Percentiles rank a stretch among this genome's conserved stretches.
phyloP scores from a whole-genome alignment of 2,329 filamentous ascomycete genomes.

The Hortaea sp. region DNA sequence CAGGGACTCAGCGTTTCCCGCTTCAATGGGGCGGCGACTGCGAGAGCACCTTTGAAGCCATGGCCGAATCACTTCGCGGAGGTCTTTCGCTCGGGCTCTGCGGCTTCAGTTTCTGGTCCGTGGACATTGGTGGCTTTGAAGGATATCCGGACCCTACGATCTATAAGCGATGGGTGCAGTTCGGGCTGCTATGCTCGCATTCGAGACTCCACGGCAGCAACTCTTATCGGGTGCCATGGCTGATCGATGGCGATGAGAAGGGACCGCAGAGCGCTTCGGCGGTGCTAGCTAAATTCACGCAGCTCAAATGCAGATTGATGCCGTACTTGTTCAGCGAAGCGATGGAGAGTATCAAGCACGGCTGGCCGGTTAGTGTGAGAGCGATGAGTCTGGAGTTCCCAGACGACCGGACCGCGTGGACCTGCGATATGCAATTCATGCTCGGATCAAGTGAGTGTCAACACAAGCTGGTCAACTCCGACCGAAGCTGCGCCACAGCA shows the following conservation, averaged over 20 bases:
- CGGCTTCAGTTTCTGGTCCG: slow-evolving; percentile 59
- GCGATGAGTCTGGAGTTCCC: slow-evolving; percentile 63
- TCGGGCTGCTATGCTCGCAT: slow-evolving; percentile 60
- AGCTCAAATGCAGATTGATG: slow-evolving; percentile 47
- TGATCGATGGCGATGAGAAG: slow-evolving; percentile 52
- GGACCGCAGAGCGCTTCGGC: slow-evolving; percentile 39
- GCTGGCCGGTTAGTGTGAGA: slow-evolving; percentile 51
- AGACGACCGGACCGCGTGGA: slow-evolving; percentile 57
- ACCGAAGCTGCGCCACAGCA: too few species aligned
- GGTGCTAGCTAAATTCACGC: slow-evolving; percentile 45
- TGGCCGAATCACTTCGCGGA: slow-evolving; percentile 60
- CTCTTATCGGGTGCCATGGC: slow-evolving; percentile 67
- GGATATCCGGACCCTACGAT: slow-evolving; percentile 52
- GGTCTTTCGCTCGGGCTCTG: slow-evolving; percentile 54
- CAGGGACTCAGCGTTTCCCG: slow-evolving; percentile 60
- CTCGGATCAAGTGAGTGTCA: slow-evolving; percentile 43
- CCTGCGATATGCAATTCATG: slow-evolving; percentile 63
- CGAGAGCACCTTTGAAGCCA: slow-evolving; percentile 62
- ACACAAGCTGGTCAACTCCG: too few species aligned
- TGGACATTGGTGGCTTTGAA: slow-evolving; percentile 64
- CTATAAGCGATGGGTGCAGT: slow-evolving; percentile 72
- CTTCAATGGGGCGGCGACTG: slow-evolving; percentile 65
- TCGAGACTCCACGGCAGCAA: slow-evolving; percentile 60
- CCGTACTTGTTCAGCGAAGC: slow-evolving; percentile 49
- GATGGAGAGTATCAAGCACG: slow-evolving; percentile 39